These are phyloP conservation scores for Neonectria coccinea DNA, from an alignment of 2,329 filamentous ascomycete genomes.

Conservation along the genomic window DNA sequence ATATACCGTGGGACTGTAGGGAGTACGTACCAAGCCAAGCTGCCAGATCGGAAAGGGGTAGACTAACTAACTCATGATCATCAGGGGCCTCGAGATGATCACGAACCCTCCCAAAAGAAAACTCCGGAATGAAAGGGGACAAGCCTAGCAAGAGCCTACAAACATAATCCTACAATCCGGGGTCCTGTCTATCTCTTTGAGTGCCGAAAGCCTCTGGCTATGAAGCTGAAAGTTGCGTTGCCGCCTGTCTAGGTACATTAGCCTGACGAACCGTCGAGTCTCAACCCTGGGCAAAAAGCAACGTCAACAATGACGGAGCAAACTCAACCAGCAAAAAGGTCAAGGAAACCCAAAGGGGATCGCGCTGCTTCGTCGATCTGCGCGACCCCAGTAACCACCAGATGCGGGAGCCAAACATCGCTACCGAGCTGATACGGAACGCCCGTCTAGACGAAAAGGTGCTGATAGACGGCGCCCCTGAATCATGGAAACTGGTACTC, in stretches of 20 bases:
- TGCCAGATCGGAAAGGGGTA: conserved; percentile 2
- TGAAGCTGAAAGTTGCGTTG: background rate
- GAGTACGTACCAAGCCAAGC: background rate
- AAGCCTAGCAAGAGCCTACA: background rate
- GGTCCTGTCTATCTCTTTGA: background rate
- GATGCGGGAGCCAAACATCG: background rate
- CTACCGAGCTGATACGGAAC: background rate
- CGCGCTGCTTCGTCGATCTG: conserved; percentile 11
- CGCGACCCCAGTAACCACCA: background rate
- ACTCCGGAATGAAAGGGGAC: conserved; percentile 25
- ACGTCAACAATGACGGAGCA: background rate
- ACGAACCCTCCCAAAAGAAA: conserved; percentile 4
- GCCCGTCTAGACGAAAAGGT: background rate
- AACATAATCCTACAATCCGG: background rate
- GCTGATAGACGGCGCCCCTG: conserved; percentile 3
- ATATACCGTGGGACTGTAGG: background rate
- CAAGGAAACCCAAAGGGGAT: conserved; percentile 2
- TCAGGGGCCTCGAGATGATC: conserved; percentile 16
- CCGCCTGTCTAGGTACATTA: conserved; percentile 1
- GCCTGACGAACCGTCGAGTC: background rate
- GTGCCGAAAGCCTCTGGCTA: no score
- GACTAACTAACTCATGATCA: background rate
- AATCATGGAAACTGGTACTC: background rate
- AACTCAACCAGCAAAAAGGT: conserved; percentile 3
- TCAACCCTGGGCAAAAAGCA: conserved; percentile 2